Percentiles rank a stretch among this genome's conserved stretches.
phyloP scores from a whole-genome alignment of 78 protist species.

The Isochrysis galbana region DNA sequence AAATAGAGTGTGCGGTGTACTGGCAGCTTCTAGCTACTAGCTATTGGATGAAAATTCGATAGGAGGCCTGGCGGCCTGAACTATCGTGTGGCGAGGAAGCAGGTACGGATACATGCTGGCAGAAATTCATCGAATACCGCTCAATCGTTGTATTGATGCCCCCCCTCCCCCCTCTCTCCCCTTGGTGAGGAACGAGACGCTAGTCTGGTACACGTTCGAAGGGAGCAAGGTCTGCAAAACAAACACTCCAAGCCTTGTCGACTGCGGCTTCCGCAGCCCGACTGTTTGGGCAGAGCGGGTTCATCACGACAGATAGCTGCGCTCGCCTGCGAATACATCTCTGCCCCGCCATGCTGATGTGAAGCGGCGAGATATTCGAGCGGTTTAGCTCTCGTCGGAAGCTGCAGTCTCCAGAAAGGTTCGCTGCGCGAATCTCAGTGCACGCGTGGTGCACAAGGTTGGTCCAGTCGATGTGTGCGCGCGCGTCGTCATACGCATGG shows the following conservation, averaged over 20 bases:
- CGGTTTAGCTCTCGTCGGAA: slow-evolving; percentile 32
- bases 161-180: too few species aligned
- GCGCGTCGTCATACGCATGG: slow-evolving; percentile 78
- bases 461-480: slow-evolving; percentile 62
- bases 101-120: too few species aligned
- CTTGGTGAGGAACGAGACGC: too few species aligned
- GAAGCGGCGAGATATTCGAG: background rate
- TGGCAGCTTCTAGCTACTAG: too few species aligned
- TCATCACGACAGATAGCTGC: slow-evolving; percentile 39
- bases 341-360: background rate
- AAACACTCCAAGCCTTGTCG: background rate
- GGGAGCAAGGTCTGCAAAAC: background rate
- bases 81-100: too few species aligned
- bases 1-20: too few species aligned
- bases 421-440: slow-evolving; percentile 83
- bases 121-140: too few species aligned
- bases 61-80: too few species aligned
- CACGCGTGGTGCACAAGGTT: slow-evolving; percentile 74
- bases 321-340: slow-evolving; percentile 56
- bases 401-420: slow-evolving; percentile 79
- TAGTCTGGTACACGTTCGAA: background rate
- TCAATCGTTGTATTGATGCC: too few species aligned
- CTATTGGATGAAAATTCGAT: too few species aligned
- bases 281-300: slow-evolving; percentile 12
- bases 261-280: background rate